These are phyloP conservation scores for Xylariaceae sp. DNA, from an alignment of 2,329 filamentous ascomycete genomes.

Conservation along the genomic window DNA sequence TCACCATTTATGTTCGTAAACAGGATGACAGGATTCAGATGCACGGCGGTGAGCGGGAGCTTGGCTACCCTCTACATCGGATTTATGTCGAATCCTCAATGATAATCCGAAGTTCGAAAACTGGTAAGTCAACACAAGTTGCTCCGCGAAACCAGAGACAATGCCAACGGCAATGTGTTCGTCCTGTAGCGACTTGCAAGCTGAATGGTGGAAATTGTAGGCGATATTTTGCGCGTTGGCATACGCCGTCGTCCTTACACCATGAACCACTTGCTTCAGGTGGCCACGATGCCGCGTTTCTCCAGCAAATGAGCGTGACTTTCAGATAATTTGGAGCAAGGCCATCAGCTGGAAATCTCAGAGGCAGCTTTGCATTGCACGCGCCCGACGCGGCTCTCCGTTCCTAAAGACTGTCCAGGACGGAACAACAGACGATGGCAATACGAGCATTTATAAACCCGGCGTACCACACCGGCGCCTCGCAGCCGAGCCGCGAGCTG, in stretches of 20 bases:
- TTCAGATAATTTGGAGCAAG: too few relatives aligned
- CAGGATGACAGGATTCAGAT: not conserved
- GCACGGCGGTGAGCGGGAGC: not conserved
- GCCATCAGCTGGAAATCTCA: too few relatives aligned
- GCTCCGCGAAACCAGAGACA: not conserved
- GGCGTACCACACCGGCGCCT: not conserved
- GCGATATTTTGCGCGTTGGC: too few relatives aligned
- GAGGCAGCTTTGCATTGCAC: too few relatives aligned
- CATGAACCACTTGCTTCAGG: too few relatives aligned
- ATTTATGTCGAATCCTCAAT: too few relatives aligned
- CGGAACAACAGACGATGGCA: not conserved
- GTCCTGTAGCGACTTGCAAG: not conserved
- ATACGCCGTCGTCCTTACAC: too few relatives aligned
- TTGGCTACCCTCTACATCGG: not conserved
- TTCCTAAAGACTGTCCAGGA: not conserved
- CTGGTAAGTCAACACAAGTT: not conserved
- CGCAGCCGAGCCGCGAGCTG: slow-evolving; percentile 7
- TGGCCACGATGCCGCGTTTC: too few relatives aligned
- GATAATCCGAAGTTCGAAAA: not conserved
- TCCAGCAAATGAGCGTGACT: too few relatives aligned
- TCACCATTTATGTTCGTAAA: not conserved
- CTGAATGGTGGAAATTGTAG: too few relatives aligned
- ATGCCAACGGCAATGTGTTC: not conserved
- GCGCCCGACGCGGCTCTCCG: not conserved
- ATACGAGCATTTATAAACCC: not conserved